Base-by-base conservation (phyloP, 1,139 yeast species). In the Yamadazyma jaroonii region DNA sequence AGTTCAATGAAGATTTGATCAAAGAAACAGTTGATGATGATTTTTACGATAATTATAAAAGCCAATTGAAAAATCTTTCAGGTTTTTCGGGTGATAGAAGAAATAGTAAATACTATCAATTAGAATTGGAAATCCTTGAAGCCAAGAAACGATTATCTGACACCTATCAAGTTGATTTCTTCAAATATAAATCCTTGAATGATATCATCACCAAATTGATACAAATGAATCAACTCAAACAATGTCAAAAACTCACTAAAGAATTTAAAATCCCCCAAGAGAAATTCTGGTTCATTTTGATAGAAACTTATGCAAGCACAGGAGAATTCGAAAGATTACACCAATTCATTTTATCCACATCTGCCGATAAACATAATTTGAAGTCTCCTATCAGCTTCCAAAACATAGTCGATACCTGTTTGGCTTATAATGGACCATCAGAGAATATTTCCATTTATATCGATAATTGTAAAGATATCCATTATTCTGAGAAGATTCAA, bases 351-450 rank as follows among this genome's bases (percentile, higher is more conserved):
- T 54, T 63, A 6, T 57, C 72, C 8, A 42, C 59, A 3, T 45
- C 50, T 4, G 44, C 47, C 27, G 53, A 54, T 25, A 44, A 49
- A 23, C 38, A 46, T 1, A 39, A 45, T n/a, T 69, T 72, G 39
- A 80, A 76, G 48, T 75, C 94, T 1, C 88, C 90, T 0, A 84
- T 88, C 39, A 94, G 94, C 0, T 84, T 81, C 46, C 73, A 72
- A 44, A 79, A 83, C 2, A 80, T 88, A 46, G 84, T 72, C 35
- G 67, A 73, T 9, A 71, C 74, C 26, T 72, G 79, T 24, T 48
- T 79, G 32, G 66, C 66, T 22, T 64, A 74, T 25, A 74, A 76
- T 1, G 83, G 77, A 15, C 75, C 75, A 0, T 44, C 50, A 29
- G 55, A 56, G n/a, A 64, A 65, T 37, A 56, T 66, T 8, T 57